Conservation (phyloP, 768 basidiomycete species). For the Termitomyces sp. region DNA sequence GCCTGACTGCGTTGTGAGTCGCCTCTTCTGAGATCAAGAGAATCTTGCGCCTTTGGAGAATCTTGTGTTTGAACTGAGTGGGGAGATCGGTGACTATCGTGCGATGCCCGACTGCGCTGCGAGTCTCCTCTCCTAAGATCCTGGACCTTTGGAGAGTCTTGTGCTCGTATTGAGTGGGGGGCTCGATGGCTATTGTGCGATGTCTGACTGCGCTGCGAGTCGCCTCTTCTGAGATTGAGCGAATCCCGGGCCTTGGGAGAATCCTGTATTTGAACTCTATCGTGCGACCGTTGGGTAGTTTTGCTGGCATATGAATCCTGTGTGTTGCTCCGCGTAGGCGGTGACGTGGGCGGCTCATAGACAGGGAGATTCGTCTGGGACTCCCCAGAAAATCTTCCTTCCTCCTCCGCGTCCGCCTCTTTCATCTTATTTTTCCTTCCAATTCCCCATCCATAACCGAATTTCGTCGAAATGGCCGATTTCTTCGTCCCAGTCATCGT, state of each 20-base stretch:
- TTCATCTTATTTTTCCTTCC: constrained; percentile 53
- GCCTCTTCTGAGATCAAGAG: constrained; percentile 17
- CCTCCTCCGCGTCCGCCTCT: constrained; percentile 30
- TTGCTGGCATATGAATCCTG: constrained; percentile 36
- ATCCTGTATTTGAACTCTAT: constrained; percentile 3
- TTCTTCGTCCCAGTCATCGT: constrained; percentile 61
- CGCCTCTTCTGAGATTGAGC: constrained; percentile 17
- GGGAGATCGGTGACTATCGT: constrained; percentile 13
- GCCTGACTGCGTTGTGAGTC: constrained; percentile 26
- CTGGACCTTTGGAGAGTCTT: constrained; percentile 9
- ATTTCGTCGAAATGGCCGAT: constrained; percentile 41
- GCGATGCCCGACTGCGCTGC: constrained; percentile 20
- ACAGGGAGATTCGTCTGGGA: constrained; percentile 35
- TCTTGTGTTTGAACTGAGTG: constrained; percentile 6
- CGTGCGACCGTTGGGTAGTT: constrained; percentile 22
- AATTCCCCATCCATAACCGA: constrained; percentile 72
- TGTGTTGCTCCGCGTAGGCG: constrained; percentile 36
- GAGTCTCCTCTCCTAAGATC: constrained; percentile 23
- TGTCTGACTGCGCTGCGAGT: constrained; percentile 25
- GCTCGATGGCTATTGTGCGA: constrained; percentile 9
- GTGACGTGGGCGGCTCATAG: constrained; percentile 34
- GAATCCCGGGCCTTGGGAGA: constrained; percentile 7
- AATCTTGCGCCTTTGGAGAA: constrained; percentile 5
- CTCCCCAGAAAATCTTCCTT: constrained; percentile 22
- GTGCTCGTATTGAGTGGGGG: constrained; percentile 2